A percentile compares a stretch with the other conserved stretches of the same genome.
Evolutionary conservation across 192 early-diverging fungal genomes (phyloP).

Genomic region (Martensiomyces pterosporus): DNA sequence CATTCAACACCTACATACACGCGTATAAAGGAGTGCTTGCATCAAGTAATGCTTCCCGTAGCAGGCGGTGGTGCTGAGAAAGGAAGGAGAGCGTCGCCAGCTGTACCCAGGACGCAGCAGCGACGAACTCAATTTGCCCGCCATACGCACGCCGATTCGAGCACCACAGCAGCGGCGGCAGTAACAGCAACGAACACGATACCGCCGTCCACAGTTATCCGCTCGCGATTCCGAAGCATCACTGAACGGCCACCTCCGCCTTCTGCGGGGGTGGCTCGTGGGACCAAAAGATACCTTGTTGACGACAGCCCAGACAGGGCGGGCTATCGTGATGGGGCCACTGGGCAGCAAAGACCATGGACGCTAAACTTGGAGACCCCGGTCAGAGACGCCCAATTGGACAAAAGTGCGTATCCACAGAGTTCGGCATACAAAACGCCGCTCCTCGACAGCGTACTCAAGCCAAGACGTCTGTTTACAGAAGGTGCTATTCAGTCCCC

Average conservation of each 20-base stretch:
- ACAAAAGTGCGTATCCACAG: background rate
- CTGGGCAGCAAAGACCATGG: slow-evolving; percentile 9
- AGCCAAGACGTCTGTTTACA: slow-evolving; percentile 23
- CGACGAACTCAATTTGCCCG: too few relatives aligned
- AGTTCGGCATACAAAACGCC: background rate
- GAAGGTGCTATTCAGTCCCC: slow-evolving; percentile 6
- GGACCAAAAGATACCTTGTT: slow-evolving; percentile 27
- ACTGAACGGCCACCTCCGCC: slow-evolving; percentile 6
- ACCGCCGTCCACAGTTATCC: slow-evolving; percentile 40
- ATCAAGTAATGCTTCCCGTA: too few relatives aligned
- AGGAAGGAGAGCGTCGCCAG: too few relatives aligned
- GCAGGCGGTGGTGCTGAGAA: too few relatives aligned
- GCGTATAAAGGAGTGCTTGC: too few relatives aligned
- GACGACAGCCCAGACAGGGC: slow-evolving; percentile 30
- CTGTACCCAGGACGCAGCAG: too few relatives aligned
- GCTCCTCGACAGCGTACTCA: slow-evolving; percentile 13
- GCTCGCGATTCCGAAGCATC: slow-evolving; percentile 30
- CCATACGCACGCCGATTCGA: background rate
- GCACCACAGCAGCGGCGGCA: too few relatives aligned
- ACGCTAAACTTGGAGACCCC: slow-evolving; percentile 18
- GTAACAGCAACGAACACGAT: too few relatives aligned
- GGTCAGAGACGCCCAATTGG: slow-evolving; percentile 1
- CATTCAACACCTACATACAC: too few relatives aligned
- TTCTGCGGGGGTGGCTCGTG: slow-evolving; percentile 5
- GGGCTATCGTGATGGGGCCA: background rate